Percentiles rank a stretch among this genome's conserved stretches.
phyloP scores from a whole-genome alignment of 1,284 basidiomycete species.

The Golubevia sp. region DNA sequence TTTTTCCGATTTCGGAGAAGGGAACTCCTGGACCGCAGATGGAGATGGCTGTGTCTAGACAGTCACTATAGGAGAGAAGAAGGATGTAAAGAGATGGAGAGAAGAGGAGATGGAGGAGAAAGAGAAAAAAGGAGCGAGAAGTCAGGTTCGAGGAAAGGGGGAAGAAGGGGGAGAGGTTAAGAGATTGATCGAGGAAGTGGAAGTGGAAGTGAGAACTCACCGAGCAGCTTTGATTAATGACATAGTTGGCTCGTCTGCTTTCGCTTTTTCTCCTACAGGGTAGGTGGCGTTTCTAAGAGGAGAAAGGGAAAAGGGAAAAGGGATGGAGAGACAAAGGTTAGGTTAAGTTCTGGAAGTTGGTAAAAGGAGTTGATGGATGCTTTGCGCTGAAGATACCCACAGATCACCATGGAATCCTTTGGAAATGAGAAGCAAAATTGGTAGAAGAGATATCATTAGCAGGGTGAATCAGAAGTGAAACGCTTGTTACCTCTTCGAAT shows the following conservation, averaged over 20 bases:
- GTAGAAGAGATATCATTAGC: neutral
- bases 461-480: too few relatives aligned
- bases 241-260: constrained; percentile 34
- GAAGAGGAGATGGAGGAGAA: neutral
- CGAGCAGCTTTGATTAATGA: constrained; percentile 49
- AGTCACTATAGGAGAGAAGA: constrained; percentile 73
- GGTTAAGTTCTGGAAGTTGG: neutral
- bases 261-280: constrained; percentile 46
- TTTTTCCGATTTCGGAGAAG: constrained; percentile 75
- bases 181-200: too few relatives aligned
- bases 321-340: neutral
- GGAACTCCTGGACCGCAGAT: constrained; percentile 77
- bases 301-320: too few relatives aligned
- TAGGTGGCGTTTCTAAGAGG: constrained; percentile 41
- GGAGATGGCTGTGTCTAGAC: constrained; percentile 74
- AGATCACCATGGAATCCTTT: constrained; percentile 58
- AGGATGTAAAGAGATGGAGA: neutral
- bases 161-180: too few relatives aligned
- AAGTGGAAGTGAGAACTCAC: constrained; percentile 4
- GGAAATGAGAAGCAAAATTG: neutral
- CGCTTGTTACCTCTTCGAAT: too few relatives aligned
- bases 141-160: neutral
- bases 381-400: neutral
- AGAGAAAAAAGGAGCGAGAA: too few relatives aligned
- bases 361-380: neutral